These are phyloP conservation scores for Mycogone perniciosa DNA, from an alignment of 2,329 filamentous ascomycete species.

Conservation along the genomic window DNA sequence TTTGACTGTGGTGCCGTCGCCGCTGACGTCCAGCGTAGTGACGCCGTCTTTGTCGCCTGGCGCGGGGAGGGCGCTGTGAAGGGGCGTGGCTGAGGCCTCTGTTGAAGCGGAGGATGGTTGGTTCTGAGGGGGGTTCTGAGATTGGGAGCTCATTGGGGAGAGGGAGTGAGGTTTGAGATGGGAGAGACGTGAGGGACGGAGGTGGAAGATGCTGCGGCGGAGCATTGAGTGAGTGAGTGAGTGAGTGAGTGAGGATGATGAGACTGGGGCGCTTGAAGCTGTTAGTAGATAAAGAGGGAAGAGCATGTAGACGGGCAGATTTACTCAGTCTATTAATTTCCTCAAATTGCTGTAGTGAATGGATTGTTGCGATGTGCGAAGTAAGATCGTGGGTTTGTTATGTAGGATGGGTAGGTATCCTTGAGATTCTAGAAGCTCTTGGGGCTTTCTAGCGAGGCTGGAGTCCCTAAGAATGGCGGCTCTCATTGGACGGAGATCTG, in stretches of 20 bases:
- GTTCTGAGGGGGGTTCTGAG: not conserved
- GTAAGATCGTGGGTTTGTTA: not conserved
- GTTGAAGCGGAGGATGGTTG: not conserved
- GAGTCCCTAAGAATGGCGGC: not conserved
- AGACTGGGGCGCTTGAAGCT: not conserved
- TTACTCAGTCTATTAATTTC: not conserved
- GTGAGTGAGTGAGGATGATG: not conserved
- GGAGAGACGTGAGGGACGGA: not conserved
- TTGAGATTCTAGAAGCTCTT: not conserved
- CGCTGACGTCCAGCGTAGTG: slow-evolving; percentile 28
- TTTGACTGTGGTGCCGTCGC: slow-evolving; percentile 36
- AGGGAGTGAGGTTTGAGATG: slow-evolving; percentile 1
- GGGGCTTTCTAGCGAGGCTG: slow-evolving; percentile 1
- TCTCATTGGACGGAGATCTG: not conserved
- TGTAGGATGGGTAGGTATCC: not conserved
- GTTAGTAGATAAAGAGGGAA: not conserved
- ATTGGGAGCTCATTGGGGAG: slow-evolving; percentile 5
- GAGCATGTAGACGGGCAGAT: not conserved
- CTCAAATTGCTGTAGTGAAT: not conserved
- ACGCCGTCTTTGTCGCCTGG: slow-evolving; percentile 15
- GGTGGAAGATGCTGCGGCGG: slow-evolving; percentile 3
- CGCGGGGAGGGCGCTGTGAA: slow-evolving; percentile 21
- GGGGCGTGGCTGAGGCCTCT: slow-evolving; percentile 7
- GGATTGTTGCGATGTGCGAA: not conserved
- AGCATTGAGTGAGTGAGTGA: slow-evolving; percentile 5